Conservation (phyloP, 1,139 yeast genomes). For the Geotrichum siamense region DNA sequence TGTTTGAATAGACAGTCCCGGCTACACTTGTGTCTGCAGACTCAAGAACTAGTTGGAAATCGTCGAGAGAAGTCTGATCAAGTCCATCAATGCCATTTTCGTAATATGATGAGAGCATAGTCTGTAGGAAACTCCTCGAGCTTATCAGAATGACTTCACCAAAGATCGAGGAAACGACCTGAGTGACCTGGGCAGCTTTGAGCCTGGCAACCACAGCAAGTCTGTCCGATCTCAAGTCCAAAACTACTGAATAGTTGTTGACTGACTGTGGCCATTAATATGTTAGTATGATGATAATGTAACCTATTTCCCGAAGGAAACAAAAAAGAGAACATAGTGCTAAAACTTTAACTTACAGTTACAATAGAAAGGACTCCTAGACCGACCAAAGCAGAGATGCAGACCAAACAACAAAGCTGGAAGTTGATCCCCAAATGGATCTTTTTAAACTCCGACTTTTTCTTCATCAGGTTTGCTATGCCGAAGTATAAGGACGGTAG, state of each 20-base stretch:
- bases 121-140: slow-evolving; percentile 28
- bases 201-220: slow-evolving; percentile 72
- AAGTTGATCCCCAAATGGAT: slow-evolving; percentile 35
- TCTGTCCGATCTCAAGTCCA: slow-evolving; percentile 59
- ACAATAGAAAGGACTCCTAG: slow-evolving; percentile 64
- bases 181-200: slow-evolving; percentile 71
- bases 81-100: slow-evolving; percentile 17
- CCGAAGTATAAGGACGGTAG: too few species aligned
- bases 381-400: slow-evolving; percentile 64
- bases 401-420: slow-evolving; percentile 67
- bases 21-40: slow-evolving; percentile 27
- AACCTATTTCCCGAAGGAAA: not conserved
- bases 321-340: slow-evolving; percentile 8
- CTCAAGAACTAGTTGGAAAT: slow-evolving; percentile 24
- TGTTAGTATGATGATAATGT: not conserved
- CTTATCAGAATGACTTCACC: slow-evolving; percentile 45
- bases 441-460: slow-evolving; percentile 2
- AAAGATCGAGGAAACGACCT: slow-evolving; percentile 52
- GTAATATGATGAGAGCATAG: slow-evolving; percentile 25
- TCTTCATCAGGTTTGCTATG: too few species aligned
- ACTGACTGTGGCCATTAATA: slow-evolving; percentile 34
- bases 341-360: slow-evolving; percentile 39
- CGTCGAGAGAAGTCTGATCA: slow-evolving; percentile 16
- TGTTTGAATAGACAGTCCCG: slow-evolving; percentile 23
- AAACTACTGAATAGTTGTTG: slow-evolving; percentile 56